Conservation (phyloP, 257 asterid species). For the Linderniella brevidens region DNA sequence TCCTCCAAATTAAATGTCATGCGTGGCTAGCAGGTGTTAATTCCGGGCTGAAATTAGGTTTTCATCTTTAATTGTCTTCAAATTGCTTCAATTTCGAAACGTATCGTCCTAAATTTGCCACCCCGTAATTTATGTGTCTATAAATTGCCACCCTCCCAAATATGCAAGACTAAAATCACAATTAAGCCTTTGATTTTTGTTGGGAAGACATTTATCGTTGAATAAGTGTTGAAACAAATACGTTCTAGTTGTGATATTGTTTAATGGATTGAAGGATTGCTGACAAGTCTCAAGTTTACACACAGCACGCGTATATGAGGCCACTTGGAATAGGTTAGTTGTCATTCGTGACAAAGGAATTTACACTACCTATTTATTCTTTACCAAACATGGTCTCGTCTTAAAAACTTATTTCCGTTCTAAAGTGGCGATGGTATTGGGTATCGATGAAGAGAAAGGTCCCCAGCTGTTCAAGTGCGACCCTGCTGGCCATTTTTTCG, state of each 20-base stretch:
- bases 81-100: too few relatives aligned
- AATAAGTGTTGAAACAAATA: too few relatives aligned
- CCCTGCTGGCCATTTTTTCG: constrained; percentile 99
- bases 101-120: too few relatives aligned
- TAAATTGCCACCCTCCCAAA: too few relatives aligned
- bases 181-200: too few relatives aligned
- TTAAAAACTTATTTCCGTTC: constrained; percentile 1
- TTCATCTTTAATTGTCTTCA: too few relatives aligned
- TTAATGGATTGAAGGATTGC: constrained; percentile 69
- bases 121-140: too few relatives aligned
- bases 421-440: constrained; percentile 90
- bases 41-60: too few relatives aligned
- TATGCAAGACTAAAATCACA: too few relatives aligned
- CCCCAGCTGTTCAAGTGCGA: constrained; percentile 98
- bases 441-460: constrained; percentile 87
- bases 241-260: not conserved
- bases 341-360: constrained; percentile 2
- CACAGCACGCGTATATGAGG: constrained; percentile 99
- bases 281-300: constrained; percentile 96
- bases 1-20: too few relatives aligned
- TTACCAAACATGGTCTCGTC: not conserved
- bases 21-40: too few relatives aligned
- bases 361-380: not conserved
- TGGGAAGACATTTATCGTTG: not conserved
- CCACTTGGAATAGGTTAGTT: constrained; percentile 96